Evolutionary conservation across 2,329 filamentous ascomycete genomes (phyloP).

Genomic region (Plectosphaerella plurivora): DNA sequence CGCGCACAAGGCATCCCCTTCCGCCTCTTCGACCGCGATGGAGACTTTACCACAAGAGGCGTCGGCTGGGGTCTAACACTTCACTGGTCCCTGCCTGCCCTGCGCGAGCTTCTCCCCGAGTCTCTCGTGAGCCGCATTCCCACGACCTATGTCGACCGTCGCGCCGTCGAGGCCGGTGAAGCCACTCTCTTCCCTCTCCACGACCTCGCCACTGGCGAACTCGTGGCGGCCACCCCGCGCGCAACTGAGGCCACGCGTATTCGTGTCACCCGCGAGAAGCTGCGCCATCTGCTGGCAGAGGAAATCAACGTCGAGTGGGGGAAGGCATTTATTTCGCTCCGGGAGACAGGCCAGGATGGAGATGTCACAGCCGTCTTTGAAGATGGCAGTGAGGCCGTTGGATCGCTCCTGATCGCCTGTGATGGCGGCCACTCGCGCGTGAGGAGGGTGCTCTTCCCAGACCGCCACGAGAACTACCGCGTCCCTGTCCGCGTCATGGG

Average conservation of each 20-base stretch:
- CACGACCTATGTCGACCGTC: slow-evolving; percentile 49
- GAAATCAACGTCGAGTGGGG: slow-evolving; percentile 43
- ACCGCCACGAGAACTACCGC: slow-evolving; percentile 24
- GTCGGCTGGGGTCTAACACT: slow-evolving; percentile 61
- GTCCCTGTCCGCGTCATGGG: slow-evolving; percentile 47
- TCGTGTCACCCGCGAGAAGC: slow-evolving; percentile 40
- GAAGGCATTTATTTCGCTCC: slow-evolving; percentile 27
- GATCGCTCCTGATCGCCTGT: slow-evolving; percentile 42
- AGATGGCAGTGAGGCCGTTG: slow-evolving; percentile 35
- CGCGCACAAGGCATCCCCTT: slow-evolving; percentile 31
- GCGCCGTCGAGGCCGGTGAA: slow-evolving; percentile 39
- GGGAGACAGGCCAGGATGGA: not conserved
- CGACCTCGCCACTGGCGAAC: slow-evolving; percentile 45
- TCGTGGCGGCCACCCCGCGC: slow-evolving; percentile 33
- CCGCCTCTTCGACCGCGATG: slow-evolving; percentile 49
- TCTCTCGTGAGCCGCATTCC: slow-evolving; percentile 39
- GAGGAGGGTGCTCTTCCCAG: slow-evolving; percentile 30
- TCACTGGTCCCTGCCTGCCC: slow-evolving; percentile 54
- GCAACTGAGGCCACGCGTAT: slow-evolving; percentile 40
- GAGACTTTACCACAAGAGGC: slow-evolving; percentile 38
- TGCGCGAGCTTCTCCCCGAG: slow-evolving; percentile 46
- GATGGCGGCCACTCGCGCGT: slow-evolving; percentile 44
- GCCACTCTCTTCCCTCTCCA: slow-evolving; percentile 49
- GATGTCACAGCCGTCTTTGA: slow-evolving; percentile 38
- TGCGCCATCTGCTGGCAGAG: slow-evolving; percentile 40